Conservation (phyloP, 495 filamentous ascomycete genomes). For the Aspergillus coremiiformis region DNA sequence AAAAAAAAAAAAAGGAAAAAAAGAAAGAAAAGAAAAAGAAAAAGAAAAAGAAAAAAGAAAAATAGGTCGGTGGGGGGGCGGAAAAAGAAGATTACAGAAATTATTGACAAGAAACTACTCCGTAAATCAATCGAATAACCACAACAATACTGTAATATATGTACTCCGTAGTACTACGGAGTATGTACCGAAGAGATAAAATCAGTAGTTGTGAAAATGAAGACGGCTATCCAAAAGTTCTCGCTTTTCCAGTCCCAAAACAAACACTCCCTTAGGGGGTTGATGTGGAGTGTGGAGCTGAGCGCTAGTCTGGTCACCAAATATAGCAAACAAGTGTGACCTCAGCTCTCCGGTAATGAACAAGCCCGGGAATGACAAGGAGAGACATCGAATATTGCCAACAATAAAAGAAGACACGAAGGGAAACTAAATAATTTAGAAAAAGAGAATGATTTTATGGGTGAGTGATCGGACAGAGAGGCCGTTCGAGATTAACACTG, state of each 20-base stretch:
- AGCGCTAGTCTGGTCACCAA: neutral
- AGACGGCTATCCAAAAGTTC: neutral
- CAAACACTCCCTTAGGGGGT: neutral
- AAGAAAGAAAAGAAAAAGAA: neutral
- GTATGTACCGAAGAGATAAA: neutral
- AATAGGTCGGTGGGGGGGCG: no score
- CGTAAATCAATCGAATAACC: neutral
- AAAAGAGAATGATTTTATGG: neutral
- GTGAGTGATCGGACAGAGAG: neutral
- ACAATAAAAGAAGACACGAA: neutral
- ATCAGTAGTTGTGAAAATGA: neutral
- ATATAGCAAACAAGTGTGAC: neutral
- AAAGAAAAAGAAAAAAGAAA: neutral
- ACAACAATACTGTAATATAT: neutral
- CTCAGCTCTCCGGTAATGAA: neutral
- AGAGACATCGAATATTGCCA: neutral
- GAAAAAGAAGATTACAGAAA: neutral
- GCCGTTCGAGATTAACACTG: neutral
- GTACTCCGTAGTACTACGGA: neutral
- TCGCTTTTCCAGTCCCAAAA: neutral
- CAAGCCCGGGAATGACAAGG: neutral
- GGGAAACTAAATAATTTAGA: neutral
- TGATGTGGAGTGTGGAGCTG: constrained; percentile 1
- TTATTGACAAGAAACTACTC: neutral
- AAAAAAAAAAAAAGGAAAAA: neutral